Evolutionary conservation across 371 early-diverging fungal species (phyloP), one percentile per base, ranked within the genome.

Genomic region (Funneliformis caledonium): DNA sequence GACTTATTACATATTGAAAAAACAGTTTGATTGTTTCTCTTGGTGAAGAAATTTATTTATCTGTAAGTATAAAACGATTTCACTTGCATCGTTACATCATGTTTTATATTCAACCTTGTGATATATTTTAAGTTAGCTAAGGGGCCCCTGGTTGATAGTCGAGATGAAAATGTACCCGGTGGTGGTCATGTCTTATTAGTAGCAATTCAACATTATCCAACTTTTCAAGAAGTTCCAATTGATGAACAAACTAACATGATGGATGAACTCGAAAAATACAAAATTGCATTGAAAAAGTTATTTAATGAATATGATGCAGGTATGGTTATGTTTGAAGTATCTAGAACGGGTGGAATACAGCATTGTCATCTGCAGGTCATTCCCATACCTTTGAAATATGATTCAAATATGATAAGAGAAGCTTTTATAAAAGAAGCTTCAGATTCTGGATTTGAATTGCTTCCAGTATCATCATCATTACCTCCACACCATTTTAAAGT

Each of bases 161-260:
- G 82, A 76, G 75, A 82, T 67, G 72, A 64, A 37, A 81, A 59
- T 72, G 60, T 82, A n/a, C 92, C 93, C 60, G 93, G 93, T 2
- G 86, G 88, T 65, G 94, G 95, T 0, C 95, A 96, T 83, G 79
- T 91, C 0, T 81, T 96, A 4, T 74, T 95, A 48, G 91, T 96
- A 45, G 14, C 79, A 50, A 43, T 79, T 69, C 90, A 87, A 0
- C 97, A 96, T 82, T 89, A 89, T 65, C 78, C 87, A 14, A 88
- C 88, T 9, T 86, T 92, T 72, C 82, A 85, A 22, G 85, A 85
- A 43, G 87, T 88, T 7, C 89, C 88, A 8, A 52, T 64, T 1
- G 90, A 86, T 56, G 72, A 87, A 22, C 85, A 86, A 42, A 77
- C 81, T 9, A 85, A 85, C 43, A 82, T 91, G 0, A 80, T 85